A percentile compares a stretch with the other conserved stretches of the same genome.
These are phyloP conservation scores for Helichrysum umbraculigerum DNA, from an alignment of 129 eudicot genomes.

Conservation along the genomic window DNA sequence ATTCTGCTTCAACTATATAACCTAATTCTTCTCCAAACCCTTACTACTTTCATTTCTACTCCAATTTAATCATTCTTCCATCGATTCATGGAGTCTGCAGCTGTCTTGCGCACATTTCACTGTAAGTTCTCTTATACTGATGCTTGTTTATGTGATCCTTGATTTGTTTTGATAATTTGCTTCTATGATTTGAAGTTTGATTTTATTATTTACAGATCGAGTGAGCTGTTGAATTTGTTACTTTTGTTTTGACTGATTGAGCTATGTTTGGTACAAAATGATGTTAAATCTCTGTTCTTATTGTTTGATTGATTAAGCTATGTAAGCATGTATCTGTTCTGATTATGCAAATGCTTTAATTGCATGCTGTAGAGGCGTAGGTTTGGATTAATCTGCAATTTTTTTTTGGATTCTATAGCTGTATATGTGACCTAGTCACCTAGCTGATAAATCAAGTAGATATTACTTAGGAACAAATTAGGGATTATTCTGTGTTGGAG, in stretches of 20 bases:
- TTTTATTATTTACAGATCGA: slow-evolving; percentile 16
- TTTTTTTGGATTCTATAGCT: slow-evolving; percentile 1
- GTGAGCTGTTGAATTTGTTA: background rate
- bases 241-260: background rate
- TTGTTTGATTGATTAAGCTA: slow-evolving; percentile 3
- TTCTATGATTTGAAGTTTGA: background rate
- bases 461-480: background rate
- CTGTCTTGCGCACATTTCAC: slow-evolving; percentile 65
- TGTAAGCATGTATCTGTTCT: background rate
- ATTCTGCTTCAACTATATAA: slow-evolving; percentile 3
- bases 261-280: slow-evolving; percentile 10
- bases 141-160: slow-evolving; percentile 11
- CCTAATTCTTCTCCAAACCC: slow-evolving; percentile 13
- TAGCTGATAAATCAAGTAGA: slow-evolving; percentile 9
- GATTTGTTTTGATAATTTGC: background rate
- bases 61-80: background rate
- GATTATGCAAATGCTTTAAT: slow-evolving; percentile 5
- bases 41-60: slow-evolving; percentile 12
- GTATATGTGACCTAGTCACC: slow-evolving; percentile 10
- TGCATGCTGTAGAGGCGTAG: slow-evolving; percentile 3
- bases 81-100: slow-evolving; percentile 72
- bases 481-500: slow-evolving; percentile 4
- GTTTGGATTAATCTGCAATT: slow-evolving; percentile 10
- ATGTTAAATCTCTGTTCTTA: slow-evolving; percentile 9
- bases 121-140: slow-evolving; percentile 32